Percentiles rank a stretch among this genome's conserved stretches.
phyloP scores from a whole-genome alignment of 2,329 filamentous ascomycete genomes.

The Paecilomyces formosus region DNA sequence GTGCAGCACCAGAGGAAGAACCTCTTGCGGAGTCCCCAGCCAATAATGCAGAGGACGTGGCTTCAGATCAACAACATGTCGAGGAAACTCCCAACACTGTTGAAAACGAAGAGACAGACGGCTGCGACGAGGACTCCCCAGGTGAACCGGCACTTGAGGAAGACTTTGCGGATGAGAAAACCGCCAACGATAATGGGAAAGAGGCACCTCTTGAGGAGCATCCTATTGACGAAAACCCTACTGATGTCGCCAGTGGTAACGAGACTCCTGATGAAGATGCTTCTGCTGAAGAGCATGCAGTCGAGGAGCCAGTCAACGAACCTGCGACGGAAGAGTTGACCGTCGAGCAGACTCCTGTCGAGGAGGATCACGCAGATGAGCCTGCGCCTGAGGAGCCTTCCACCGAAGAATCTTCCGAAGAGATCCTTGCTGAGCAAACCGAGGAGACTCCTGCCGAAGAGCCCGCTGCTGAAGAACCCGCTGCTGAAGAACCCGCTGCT shows the following conservation, averaged over 20 bases:
- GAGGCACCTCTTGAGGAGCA: conserved; percentile 7
- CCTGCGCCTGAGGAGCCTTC: neutral
- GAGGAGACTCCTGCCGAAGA: conserved; percentile 11
- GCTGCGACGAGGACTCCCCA: conserved; percentile 2
- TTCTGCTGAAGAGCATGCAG: conserved; percentile 8
- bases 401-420: conserved; percentile 8
- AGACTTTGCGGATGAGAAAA: conserved; percentile 6
- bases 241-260: conserved; percentile 9
- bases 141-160: conserved; percentile 5
- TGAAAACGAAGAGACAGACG: conserved; percentile 7
- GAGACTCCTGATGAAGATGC: conserved; percentile 5
- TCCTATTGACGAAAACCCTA: conserved; percentile 4
- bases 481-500: conserved; percentile 8
- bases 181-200: conserved; percentile 8
- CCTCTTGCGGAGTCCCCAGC: conserved; percentile 6
- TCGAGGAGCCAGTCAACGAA: conserved; percentile 8
- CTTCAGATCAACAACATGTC: conserved; percentile 4
- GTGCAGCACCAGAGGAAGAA: conserved; percentile 1
- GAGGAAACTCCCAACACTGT: conserved; percentile 10
- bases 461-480: conserved; percentile 3
- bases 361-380: conserved; percentile 6
- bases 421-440: conserved; percentile 2
- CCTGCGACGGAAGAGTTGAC: conserved; percentile 8
- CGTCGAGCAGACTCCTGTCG: conserved; percentile 6
- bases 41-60: conserved; percentile 4